phyloP scores from a whole-genome alignment of 768 basidiomycete species.

The Lentinula edodes region DNA sequence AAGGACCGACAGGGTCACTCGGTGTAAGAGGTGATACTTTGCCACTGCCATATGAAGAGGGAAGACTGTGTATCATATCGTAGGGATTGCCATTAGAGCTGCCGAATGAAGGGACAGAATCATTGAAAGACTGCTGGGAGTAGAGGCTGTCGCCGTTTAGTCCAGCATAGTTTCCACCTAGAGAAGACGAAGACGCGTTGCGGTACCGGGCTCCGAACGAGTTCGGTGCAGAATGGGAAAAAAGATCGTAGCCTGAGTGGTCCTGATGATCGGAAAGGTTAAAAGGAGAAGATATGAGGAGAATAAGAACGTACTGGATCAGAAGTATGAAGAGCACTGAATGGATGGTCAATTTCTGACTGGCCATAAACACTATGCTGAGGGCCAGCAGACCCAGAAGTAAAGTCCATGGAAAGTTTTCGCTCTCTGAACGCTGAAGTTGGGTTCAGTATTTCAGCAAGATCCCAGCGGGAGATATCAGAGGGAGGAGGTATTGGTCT shows the following conservation, averaged over 20 bases:
- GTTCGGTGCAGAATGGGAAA: conserved; percentile 36
- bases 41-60: conserved; percentile 64
- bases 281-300: conserved; percentile 1
- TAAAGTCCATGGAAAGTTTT: conserved; percentile 54
- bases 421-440: conserved; percentile 16
- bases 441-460: conserved; percentile 42
- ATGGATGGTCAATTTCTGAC: conserved; percentile 53
- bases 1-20: conserved; percentile 51
- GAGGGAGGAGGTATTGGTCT: conserved; percentile 28
- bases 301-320: conserved; percentile 33
- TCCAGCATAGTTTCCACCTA: conserved; percentile 51
- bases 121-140: conserved; percentile 52
- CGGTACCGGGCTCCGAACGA: conserved; percentile 42
- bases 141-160: conserved; percentile 56
- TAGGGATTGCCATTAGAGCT: conserved; percentile 49
- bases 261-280: conserved; percentile 26
- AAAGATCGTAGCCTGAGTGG: conserved; percentile 60
- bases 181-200: conserved; percentile 68
- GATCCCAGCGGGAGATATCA: conserved; percentile 33
- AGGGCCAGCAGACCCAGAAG: conserved; percentile 23
- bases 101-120: conserved; percentile 54
- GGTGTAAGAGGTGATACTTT: conserved; percentile 76
- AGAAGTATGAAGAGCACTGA: conserved; percentile 35
- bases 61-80: conserved; percentile 58
- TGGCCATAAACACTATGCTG: conserved; percentile 48